Conservation (phyloP, 192 early-diverging fungal species). For the Coemansia sp. region DNA sequence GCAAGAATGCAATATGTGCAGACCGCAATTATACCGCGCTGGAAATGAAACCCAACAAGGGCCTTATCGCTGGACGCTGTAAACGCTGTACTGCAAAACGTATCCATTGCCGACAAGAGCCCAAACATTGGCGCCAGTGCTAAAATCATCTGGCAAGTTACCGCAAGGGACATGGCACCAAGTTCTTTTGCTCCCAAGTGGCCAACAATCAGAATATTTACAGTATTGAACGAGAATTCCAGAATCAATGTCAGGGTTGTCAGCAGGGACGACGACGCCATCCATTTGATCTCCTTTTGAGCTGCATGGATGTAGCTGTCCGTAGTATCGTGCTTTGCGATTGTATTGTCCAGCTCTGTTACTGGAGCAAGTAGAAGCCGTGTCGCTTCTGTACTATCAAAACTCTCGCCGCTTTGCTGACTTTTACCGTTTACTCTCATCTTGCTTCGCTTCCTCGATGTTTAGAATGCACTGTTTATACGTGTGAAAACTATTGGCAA, state of each 20-base stretch:
- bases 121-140: slow-evolving; percentile 5
- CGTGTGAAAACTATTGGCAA: too few relatives aligned
- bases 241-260: slow-evolving; percentile 7
- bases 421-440: not conserved
- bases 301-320: slow-evolving; percentile 21
- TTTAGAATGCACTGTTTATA: too few relatives aligned
- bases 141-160: not conserved
- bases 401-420: not conserved
- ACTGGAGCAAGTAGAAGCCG: slow-evolving; percentile 21
- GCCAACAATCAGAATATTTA: slow-evolving; percentile 16
- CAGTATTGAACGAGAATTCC: not conserved
- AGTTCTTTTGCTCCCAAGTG: slow-evolving; percentile 51
- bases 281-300: slow-evolving; percentile 22
- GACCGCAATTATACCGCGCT: slow-evolving; percentile 19
- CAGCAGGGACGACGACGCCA: slow-evolving; percentile 29
- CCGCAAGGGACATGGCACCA: slow-evolving; percentile 10
- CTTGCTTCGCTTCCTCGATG: too few relatives aligned
- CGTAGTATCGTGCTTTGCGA: slow-evolving; percentile 23
- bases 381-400: slow-evolving; percentile 15
- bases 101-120: slow-evolving; percentile 14
- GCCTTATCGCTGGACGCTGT: slow-evolving; percentile 14
- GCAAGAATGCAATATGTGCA: slow-evolving; percentile 5
- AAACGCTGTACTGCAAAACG: slow-evolving; percentile 23
- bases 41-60: slow-evolving; percentile 16
- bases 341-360: slow-evolving; percentile 18